Conservation (phyloP, 2,329 filamentous ascomycete species). For the Fusarium mundagurra region DNA sequence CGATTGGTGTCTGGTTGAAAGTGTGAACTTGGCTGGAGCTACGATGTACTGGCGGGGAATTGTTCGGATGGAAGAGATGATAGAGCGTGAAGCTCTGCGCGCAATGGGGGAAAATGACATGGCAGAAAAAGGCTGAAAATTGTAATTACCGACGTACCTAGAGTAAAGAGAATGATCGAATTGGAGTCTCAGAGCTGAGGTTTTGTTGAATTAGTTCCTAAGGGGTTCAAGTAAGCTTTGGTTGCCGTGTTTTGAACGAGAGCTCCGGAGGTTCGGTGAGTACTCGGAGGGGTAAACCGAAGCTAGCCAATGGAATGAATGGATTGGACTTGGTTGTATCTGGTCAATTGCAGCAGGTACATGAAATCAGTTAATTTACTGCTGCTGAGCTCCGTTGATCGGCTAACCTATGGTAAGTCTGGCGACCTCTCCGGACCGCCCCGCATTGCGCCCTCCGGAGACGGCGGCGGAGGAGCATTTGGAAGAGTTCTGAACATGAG, state of each 20-base stretch:
- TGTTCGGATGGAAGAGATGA: constrained; percentile 29
- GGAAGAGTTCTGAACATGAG: neutral
- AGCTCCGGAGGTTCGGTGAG: constrained; percentile 25
- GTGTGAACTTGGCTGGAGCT: constrained; percentile 45
- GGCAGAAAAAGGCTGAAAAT: constrained; percentile 7
- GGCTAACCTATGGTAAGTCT: constrained; percentile 24
- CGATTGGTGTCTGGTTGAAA: constrained; percentile 47
- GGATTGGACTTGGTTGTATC: neutral
- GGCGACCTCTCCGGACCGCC: constrained; percentile 9
- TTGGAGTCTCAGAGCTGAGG: constrained; percentile 1
- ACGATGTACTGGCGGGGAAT: constrained; percentile 20
- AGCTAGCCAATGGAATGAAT: neutral
- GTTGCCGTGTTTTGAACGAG: constrained; percentile 14
- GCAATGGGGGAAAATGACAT: constrained; percentile 37
- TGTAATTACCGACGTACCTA: constrained; percentile 28
- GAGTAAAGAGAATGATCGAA: neutral
- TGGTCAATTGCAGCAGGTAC: neutral
- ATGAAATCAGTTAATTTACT: constrained; percentile 18
- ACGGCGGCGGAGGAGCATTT: constrained; percentile 7
- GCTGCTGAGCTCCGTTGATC: constrained; percentile 38
- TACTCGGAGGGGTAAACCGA: constrained; percentile 26
- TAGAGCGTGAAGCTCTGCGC: constrained; percentile 38
- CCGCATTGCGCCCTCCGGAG: constrained; percentile 34
- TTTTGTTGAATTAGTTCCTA: constrained; percentile 8
- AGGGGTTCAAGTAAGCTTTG: constrained; percentile 17